These are phyloP conservation scores for Amanita pseudoporphyria DNA, from an alignment of 768 basidiomycete genomes.

Conservation along the genomic window DNA sequence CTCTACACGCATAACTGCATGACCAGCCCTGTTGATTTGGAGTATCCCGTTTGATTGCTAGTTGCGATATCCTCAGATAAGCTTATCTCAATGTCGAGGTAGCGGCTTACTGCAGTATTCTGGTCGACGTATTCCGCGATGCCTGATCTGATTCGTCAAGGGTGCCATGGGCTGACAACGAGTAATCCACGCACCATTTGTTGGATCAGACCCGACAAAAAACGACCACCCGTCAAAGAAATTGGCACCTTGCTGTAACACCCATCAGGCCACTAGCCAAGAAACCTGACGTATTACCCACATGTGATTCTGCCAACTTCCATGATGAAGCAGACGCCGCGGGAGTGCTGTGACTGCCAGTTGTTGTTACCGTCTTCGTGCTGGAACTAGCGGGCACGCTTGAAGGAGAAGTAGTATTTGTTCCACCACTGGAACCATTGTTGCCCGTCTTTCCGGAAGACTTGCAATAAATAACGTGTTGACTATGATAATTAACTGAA, in stretches of 20 bases:
- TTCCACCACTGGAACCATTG: constrained; percentile 12
- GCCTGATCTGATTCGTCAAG: constrained; percentile 14
- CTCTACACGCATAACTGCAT: constrained; percentile 85
- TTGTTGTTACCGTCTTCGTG: constrained; percentile 13
- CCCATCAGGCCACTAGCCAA: constrained; percentile 5
- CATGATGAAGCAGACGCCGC: constrained; percentile 36
- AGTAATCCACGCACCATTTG: constrained; percentile 38
- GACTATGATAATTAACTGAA: constrained; percentile 14
- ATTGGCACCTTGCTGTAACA: constrained; percentile 42
- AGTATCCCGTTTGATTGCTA: constrained; percentile 52
- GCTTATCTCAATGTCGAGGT: background rate
- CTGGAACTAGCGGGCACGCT: constrained; percentile 8
- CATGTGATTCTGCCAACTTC: constrained; percentile 52
- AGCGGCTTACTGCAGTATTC: constrained; percentile 39
- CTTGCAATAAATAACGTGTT: constrained; percentile 36
- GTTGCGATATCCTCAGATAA: background rate
- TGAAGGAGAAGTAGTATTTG: constrained; percentile 13
- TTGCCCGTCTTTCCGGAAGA: constrained; percentile 20
- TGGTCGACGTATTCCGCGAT: constrained; percentile 60
- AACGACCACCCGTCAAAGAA: constrained; percentile 87
- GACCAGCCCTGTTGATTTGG: constrained; percentile 56
- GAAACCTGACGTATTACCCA: constrained; percentile 21
- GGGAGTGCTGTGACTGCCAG: constrained; percentile 14
- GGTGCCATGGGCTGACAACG: background rate
- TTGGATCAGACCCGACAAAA: constrained; percentile 62